Percentiles rank a stretch among this genome's conserved stretches.
Evolutionary conservation across 352 stramenopile species (phyloP).

Genomic region (Phytophthora hybrid): DNA sequence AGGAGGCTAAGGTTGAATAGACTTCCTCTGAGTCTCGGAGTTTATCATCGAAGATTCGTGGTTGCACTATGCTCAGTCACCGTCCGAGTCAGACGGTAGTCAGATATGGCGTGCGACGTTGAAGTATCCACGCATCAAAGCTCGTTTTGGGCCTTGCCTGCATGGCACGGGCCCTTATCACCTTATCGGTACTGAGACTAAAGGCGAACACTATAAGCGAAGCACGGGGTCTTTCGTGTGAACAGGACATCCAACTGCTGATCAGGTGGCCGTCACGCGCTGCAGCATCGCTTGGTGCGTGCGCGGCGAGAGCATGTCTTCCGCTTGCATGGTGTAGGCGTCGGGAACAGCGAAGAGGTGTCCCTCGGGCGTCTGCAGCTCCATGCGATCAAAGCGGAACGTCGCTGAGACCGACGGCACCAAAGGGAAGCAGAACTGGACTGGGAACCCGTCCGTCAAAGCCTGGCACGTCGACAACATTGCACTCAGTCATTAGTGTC

Average conservation of each 20-base stretch:
- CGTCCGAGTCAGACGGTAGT: neutral
- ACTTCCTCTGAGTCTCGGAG: too few species aligned
- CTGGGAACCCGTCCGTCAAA: constrained; percentile 63
- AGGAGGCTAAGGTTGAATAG: too few species aligned
- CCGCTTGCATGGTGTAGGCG: constrained; percentile 40
- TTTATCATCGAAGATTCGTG: constrained; percentile 19
- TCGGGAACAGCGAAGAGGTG: constrained; percentile 47
- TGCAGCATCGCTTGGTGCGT: constrained; percentile 70
- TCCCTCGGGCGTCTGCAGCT: constrained; percentile 44
- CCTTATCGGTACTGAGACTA: too few species aligned
- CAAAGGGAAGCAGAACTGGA: constrained; percentile 79
- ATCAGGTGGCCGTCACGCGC: constrained; percentile 58
- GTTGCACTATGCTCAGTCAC: constrained; percentile 4
- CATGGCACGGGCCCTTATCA: too few species aligned
- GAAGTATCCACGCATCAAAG: constrained; percentile 29
- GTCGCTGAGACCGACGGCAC: constrained; percentile 68
- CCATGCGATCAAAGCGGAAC: constrained; percentile 64
- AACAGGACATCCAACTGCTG: too few species aligned
- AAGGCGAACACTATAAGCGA: too few species aligned
- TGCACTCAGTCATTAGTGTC: constrained; percentile 6
- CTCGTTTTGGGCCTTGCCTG: neutral
- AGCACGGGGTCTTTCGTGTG: too few species aligned
- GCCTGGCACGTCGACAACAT: constrained; percentile 33
- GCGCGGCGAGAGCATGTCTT: constrained; percentile 62
- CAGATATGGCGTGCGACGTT: neutral